Conservation (phyloP, 495 filamentous ascomycete genomes). For the Daldinia childiae region DNA sequence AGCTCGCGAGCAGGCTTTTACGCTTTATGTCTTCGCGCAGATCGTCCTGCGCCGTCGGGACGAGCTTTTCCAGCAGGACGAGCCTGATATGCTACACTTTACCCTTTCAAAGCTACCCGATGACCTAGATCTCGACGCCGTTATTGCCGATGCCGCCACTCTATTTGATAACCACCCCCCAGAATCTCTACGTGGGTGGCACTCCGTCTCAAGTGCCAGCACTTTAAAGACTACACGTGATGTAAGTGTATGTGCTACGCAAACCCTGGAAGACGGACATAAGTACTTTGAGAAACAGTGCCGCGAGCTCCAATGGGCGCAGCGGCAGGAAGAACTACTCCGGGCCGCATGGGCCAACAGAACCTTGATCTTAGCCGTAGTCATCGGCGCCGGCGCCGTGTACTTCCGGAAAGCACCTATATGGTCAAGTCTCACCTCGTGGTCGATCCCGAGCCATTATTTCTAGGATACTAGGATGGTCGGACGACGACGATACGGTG, state of each 20-base stretch:
- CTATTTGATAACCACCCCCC: slow-evolving; percentile 77
- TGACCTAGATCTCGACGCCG: slow-evolving; percentile 81
- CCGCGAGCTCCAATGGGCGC: slow-evolving; percentile 69
- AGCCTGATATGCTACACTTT: slow-evolving; percentile 94
- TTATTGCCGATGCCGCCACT: slow-evolving; percentile 70
- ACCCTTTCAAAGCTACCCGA: slow-evolving; percentile 86
- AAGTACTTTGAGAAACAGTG: slow-evolving; percentile 73
- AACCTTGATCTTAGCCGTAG: slow-evolving; percentile 68
- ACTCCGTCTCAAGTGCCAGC: slow-evolving; percentile 72
- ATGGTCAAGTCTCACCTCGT: slow-evolving; percentile 40
- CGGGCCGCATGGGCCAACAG: slow-evolving; percentile 68
- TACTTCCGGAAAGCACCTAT: slow-evolving; percentile 49
- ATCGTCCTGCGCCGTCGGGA: slow-evolving; percentile 81
- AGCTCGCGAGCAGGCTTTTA: slow-evolving; percentile 83
- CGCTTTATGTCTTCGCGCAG: slow-evolving; percentile 90
- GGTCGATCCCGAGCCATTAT: slow-evolving; percentile 21
- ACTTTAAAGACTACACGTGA: slow-evolving; percentile 83
- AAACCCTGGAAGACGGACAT: slow-evolving; percentile 62
- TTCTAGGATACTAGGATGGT: slow-evolving; percentile 17
- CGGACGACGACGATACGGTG: neutral
- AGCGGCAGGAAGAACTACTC: slow-evolving; percentile 64
- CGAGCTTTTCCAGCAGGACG: slow-evolving; percentile 86
- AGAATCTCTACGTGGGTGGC: slow-evolving; percentile 76
- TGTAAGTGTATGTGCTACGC: slow-evolving; percentile 49
- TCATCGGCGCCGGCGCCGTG: slow-evolving; percentile 65